A percentile compares a stretch with the other conserved stretches of the same genome.
Conservation (phyloP, 2,329 filamentous ascomycete genomes). For the Colletotrichum horii region DNA sequence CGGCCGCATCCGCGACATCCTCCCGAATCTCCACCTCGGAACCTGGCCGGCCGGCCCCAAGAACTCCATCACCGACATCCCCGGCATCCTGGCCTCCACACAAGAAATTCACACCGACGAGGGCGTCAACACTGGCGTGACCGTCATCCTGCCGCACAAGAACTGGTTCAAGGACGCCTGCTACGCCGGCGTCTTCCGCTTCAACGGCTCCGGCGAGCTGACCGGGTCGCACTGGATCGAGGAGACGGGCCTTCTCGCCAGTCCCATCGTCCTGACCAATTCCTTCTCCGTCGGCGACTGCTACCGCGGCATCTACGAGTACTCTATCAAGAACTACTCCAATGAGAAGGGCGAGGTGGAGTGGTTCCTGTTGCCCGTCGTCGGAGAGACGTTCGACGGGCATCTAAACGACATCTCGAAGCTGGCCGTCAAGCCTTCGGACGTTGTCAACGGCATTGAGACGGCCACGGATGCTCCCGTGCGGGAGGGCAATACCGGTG, state of each 20-base stretch:
- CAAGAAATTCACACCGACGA: constrained; percentile 44
- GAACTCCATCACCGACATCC: constrained; percentile 57
- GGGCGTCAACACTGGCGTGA: constrained; percentile 54
- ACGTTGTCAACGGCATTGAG: constrained; percentile 60
- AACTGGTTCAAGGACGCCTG: constrained; percentile 50
- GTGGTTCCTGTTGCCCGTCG: constrained; percentile 61
- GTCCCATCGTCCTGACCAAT: constrained; percentile 66
- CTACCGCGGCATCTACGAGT: constrained; percentile 64
- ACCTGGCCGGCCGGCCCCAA: constrained; percentile 47
- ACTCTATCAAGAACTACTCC: constrained; percentile 51
- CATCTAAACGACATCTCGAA: constrained; percentile 62
- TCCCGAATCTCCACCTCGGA: constrained; percentile 50
- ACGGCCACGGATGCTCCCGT: constrained; percentile 56
- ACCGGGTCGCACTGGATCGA: constrained; percentile 67
- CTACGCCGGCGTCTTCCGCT: constrained; percentile 60
- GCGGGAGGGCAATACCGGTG: constrained; percentile 66
- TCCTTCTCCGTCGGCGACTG: constrained; percentile 62
- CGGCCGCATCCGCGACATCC: constrained; percentile 45
- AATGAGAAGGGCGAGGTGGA: constrained; percentile 49
- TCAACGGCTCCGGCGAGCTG: constrained; percentile 69
- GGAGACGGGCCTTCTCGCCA: constrained; percentile 64
- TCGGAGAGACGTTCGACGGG: constrained; percentile 69
- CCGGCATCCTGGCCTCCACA: constrained; percentile 51
- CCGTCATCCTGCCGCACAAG: constrained; percentile 50
- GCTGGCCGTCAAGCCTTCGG: constrained; percentile 58